Percentiles rank a stretch among this genome's conserved stretches.
Evolutionary conservation across 345 rosid species (phyloP).

Genomic region (Murraya paniculata): DNA sequence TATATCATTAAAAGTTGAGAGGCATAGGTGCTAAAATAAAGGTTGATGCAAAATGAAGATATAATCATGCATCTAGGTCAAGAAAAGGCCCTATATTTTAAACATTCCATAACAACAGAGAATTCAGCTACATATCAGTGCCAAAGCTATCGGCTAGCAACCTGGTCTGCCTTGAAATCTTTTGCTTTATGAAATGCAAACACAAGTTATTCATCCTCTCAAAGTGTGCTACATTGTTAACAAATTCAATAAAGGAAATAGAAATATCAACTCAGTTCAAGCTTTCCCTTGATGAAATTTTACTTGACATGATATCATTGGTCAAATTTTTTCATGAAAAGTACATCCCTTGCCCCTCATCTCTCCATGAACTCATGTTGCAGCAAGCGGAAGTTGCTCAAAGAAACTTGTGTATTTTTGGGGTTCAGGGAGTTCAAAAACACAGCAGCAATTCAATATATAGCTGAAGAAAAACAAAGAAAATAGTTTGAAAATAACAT

Average conservation of each 20-base stretch:
- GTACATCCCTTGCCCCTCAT: background rate
- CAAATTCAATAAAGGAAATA: background rate
- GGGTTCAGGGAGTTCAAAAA: background rate
- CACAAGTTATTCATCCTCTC: background rate
- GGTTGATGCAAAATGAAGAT: background rate
- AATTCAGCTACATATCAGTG: background rate
- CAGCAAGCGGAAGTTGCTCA: background rate
- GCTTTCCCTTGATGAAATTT: background rate
- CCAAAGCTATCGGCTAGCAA: background rate
- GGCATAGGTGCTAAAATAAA: background rate
- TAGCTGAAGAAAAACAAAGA: background rate
- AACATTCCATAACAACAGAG: background rate
- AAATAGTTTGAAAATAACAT: conserved; percentile 10
- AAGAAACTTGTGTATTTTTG: background rate
- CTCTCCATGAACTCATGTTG: background rate
- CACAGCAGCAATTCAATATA: background rate
- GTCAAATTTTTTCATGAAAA: background rate
- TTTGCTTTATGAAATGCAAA: background rate
- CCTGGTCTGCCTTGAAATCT: background rate
- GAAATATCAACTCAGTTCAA: background rate
- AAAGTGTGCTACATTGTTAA: background rate
- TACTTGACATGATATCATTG: background rate
- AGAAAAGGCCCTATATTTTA: background rate
- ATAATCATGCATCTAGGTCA: background rate
- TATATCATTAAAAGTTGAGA: background rate